Evolutionary conservation across 1,284 basidiomycete genomes (phyloP), one percentile per base, ranked within the genome.

Genomic region (Boletus semigastroideus): DNA sequence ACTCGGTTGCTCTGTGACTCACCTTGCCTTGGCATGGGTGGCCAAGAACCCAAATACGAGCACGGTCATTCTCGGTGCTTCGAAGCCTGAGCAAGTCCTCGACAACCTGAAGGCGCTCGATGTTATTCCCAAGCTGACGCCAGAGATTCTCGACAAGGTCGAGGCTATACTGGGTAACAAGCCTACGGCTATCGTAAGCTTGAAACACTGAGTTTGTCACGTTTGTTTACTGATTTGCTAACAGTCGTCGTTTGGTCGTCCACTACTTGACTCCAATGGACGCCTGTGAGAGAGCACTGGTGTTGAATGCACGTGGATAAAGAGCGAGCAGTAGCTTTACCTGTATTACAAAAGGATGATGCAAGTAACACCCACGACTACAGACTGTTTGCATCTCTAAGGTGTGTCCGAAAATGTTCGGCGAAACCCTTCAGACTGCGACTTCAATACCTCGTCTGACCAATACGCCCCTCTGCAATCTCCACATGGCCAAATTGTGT

Each of bases 21-120:
- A 82, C 48, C 78, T 95, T 34, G 86, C 90, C 1, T 76, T 92
- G 34, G 90, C 90, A 6, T 92, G 90, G 89, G 76, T 86, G 5
- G 81, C 85, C 7, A 77, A 73, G 57, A 85, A 89, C 67, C 78
- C 82, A n/a, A 84, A 87, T 69, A 87, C 81, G 8, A 75, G 75
- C 27, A 83, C 79, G 17, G 82, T 88, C 60, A 87, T 90, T 58
- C 75, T 92, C 47, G 87, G 89, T 45, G 79, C 79, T 1, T 76
- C 78, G 17, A 80, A 74, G 43, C 71, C 74, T 3, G 68, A 77
- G 48, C 79, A 79, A 50, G 69, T 88, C 44, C 58, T 75, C 37
- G 81, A 87, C 55, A 89, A 87, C 70, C 69, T 89, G 58, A 80
- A 82, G 63, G 84, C 86, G 4, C 70, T 87, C 45, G 78, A 84